Conservation (phyloP, 2,329 filamentous ascomycete species). For the Plectosphaerella cucumerina region DNA sequence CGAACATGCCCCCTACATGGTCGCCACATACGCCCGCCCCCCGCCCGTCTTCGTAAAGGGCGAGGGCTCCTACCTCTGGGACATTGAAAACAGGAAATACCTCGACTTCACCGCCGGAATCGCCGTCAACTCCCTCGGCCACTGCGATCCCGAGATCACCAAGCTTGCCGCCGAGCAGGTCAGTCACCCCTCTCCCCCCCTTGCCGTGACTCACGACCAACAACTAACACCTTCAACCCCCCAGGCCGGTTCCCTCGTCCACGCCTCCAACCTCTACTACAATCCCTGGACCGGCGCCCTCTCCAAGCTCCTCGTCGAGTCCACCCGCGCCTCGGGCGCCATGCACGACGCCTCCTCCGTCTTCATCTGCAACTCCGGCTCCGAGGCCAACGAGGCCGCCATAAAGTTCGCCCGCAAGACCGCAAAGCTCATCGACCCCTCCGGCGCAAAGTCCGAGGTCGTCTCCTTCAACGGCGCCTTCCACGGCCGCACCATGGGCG, state of each 20-base stretch:
- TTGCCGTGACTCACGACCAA: constrained; percentile 3
- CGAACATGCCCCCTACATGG: constrained; percentile 82
- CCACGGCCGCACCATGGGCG: constrained; percentile 95
- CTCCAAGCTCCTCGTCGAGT: constrained; percentile 78
- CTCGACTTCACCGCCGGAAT: constrained; percentile 95
- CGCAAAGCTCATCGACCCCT: constrained; percentile 70
- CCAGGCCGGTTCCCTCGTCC: constrained; percentile 72
- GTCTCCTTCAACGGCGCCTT: constrained; percentile 91
- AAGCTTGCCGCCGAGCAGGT: constrained; percentile 76
- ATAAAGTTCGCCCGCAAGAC: constrained; percentile 96
- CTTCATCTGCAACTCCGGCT: constrained; percentile 95
- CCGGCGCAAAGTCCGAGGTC: constrained; percentile 72
- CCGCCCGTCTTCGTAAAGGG: constrained; percentile 86
- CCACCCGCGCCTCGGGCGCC: constrained; percentile 71
- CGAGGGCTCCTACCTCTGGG: constrained; percentile 83
- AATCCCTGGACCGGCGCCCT: constrained; percentile 93
- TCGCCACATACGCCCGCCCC: constrained; percentile 89
- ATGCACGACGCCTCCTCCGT: constrained; percentile 78
- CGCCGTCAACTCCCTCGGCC: constrained; percentile 88
- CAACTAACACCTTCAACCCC: constrained; percentile 2
- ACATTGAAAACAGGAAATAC: constrained; percentile 83
- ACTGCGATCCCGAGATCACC: constrained; percentile 77
- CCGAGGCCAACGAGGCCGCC: constrained; percentile 95
- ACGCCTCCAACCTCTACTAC: constrained; percentile 95
- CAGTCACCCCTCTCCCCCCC: constrained; percentile 12